These are phyloP conservation scores for Arabidopsis suecica DNA, from an alignment of 345 rosid genomes.

Conservation along the genomic window DNA sequence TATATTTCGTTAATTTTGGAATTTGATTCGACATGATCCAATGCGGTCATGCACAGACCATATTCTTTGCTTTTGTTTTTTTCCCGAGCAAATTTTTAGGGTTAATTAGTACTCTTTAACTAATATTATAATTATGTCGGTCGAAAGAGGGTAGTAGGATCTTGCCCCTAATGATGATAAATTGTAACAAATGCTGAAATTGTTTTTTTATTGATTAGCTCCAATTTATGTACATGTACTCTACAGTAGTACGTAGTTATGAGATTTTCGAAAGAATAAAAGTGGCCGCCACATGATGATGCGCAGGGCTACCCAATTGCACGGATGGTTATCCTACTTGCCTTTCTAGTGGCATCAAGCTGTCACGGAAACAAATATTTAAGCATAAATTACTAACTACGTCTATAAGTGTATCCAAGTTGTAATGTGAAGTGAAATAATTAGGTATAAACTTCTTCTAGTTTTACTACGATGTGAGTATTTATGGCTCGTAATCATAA, in stretches of 20 bases:
- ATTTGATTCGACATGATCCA: slow-evolving; percentile 4
- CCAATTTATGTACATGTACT: neutral
- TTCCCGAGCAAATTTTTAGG: neutral
- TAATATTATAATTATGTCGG: neutral
- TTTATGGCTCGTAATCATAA: neutral
- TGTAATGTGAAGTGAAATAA: neutral
- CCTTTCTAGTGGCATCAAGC: slow-evolving; percentile 18
- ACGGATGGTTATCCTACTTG: slow-evolving; percentile 30
- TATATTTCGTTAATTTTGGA: neutral
- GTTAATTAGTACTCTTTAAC: neutral
- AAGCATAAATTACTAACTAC: neutral
- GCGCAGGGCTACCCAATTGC: slow-evolving; percentile 18
- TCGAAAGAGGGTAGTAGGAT: neutral
- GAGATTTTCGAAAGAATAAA: neutral
- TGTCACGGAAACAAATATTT: neutral
- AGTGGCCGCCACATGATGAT: slow-evolving; percentile 27
- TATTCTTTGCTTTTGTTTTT: slow-evolving; percentile 8
- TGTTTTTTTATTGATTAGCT: neutral
- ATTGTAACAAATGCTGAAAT: neutral
- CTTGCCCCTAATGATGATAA: neutral
- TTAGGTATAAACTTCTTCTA: neutral
- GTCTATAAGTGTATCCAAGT: neutral
- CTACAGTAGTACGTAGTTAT: neutral
- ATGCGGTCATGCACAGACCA: neutral
- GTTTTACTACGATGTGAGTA: neutral